These are phyloP conservation scores for Rhodofomes roseus DNA, from an alignment of 1,284 basidiomycete genomes.

Conservation along the genomic window DNA sequence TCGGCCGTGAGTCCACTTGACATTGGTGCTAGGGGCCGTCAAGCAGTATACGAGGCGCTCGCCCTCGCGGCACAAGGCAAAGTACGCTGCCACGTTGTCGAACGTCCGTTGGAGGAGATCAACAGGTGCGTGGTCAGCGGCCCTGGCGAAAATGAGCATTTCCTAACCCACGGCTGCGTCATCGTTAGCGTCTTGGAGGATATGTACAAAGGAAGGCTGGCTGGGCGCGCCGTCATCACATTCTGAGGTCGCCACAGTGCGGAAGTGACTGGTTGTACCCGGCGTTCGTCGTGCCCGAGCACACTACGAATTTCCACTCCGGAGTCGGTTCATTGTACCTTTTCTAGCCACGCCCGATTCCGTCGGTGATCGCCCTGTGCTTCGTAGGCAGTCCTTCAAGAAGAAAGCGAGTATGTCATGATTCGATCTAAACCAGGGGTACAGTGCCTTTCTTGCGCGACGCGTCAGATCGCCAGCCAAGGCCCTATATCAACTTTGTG, in stretches of 20 bases:
- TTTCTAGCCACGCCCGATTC: not conserved
- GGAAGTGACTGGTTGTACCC: not conserved
- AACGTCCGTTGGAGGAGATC: conserved; percentile 5
- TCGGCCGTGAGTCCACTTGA: too few relatives aligned
- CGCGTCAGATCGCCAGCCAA: not conserved
- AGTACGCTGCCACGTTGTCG: conserved; percentile 53
- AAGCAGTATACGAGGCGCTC: conserved; percentile 72
- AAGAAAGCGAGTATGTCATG: not conserved
- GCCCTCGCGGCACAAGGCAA: conserved; percentile 66
- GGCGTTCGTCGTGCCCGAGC: not conserved
- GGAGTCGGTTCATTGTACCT: not conserved
- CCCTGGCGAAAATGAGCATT: not conserved
- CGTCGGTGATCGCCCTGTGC: not conserved
- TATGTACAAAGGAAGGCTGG: conserved; percentile 6
- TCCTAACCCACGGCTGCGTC: not conserved
- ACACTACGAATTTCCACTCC: not conserved
- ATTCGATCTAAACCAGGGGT: not conserved
- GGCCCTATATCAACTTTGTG: not conserved
- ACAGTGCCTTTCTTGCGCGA: not conserved
- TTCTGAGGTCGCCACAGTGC: conserved; percentile 5
- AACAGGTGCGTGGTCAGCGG: conserved; percentile 4
- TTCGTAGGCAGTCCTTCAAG: not conserved
- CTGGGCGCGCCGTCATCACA: conserved; percentile 6
- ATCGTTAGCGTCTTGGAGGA: conserved; percentile 6
- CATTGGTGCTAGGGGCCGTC: conserved; percentile 43